Conservation (phyloP, 2,329 filamentous ascomycete genomes). For the Emericellopsis cladophorae region DNA sequence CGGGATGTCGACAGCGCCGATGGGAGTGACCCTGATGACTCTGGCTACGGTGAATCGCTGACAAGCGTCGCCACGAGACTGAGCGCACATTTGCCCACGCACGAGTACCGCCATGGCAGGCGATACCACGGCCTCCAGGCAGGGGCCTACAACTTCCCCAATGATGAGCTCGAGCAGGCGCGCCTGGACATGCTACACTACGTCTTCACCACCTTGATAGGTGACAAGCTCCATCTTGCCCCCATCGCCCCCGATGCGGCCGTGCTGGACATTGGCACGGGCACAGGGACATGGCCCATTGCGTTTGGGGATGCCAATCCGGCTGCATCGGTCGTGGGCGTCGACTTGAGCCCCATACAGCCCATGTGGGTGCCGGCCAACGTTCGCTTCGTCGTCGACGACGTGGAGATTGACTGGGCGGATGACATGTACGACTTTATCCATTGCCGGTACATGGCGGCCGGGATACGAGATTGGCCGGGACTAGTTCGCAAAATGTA, state of each 20-base stretch:
- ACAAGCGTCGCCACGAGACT: conserved; percentile 13
- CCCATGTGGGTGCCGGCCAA: conserved; percentile 40
- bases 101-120: conserved; percentile 24
- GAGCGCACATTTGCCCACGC: conserved; percentile 8
- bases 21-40: too few species aligned
- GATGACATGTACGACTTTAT: conserved; percentile 18
- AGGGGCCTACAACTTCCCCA: conserved; percentile 21
- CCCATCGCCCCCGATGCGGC: conserved; percentile 21
- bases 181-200: conserved; percentile 25
- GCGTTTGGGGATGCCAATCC: background rate
- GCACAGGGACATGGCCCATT: conserved; percentile 10
- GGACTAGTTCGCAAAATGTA: conserved; percentile 11
- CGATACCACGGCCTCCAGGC: conserved; percentile 25
- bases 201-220: conserved; percentile 15
- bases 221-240: conserved; percentile 19
- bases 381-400: conserved; percentile 44
- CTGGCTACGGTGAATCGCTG: conserved; percentile 10
- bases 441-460: conserved; percentile 20
- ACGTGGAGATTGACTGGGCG: conserved; percentile 44
- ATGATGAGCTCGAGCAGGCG: conserved; percentile 24
- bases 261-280: conserved; percentile 31
- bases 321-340: conserved; percentile 19
- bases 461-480: conserved; percentile 18
- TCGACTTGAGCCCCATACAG: conserved; percentile 29
- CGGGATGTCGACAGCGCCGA: too few species aligned